Percentiles rank a stretch among this genome's conserved stretches.
Conservation (phyloP, 495 filamentous ascomycete genomes). For the Aspergillus affinis region DNA sequence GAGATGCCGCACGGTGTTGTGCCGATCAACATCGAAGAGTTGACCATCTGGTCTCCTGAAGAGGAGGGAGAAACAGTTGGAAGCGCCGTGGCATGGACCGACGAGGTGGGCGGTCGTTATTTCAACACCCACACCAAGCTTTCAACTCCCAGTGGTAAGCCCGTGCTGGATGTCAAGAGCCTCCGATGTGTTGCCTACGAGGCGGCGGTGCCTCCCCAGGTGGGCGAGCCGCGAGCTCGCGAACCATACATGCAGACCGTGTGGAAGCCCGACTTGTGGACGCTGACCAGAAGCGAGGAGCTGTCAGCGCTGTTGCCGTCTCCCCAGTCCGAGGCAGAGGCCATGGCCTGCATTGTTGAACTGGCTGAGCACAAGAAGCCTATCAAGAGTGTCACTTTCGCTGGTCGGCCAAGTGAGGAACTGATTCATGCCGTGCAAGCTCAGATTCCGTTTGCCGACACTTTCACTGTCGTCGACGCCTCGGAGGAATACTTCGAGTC, state of each 20-base stretch:
- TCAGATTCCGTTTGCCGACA: neutral
- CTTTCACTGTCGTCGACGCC: too few species aligned
- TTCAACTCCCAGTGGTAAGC: neutral
- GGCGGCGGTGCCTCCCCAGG: conserved; percentile 24
- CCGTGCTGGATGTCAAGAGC: conserved; percentile 26
- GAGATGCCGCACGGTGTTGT: conserved; percentile 34
- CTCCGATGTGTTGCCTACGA: conserved; percentile 30
- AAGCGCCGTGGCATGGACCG: neutral
- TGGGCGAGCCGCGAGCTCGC: too few species aligned
- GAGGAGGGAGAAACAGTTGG: conserved; percentile 3
- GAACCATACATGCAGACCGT: conserved; percentile 6
- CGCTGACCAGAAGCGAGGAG: neutral
- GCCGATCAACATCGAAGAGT: conserved; percentile 35
- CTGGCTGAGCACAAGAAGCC: neutral
- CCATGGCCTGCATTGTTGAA: neutral
- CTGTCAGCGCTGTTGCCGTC: neutral
- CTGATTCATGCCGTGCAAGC: neutral
- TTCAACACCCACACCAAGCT: neutral
- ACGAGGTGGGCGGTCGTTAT: neutral
- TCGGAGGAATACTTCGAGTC: too few species aligned
- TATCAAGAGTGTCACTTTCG: neutral
- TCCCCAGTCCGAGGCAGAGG: neutral
- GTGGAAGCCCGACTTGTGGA: conserved; percentile 12
- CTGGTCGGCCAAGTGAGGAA: neutral
- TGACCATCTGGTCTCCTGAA: conserved; percentile 29